Base-by-base conservation (phyloP, 1,284 basidiomycete genomes). In the Austroboletus olivaceoglutinosus region DNA sequence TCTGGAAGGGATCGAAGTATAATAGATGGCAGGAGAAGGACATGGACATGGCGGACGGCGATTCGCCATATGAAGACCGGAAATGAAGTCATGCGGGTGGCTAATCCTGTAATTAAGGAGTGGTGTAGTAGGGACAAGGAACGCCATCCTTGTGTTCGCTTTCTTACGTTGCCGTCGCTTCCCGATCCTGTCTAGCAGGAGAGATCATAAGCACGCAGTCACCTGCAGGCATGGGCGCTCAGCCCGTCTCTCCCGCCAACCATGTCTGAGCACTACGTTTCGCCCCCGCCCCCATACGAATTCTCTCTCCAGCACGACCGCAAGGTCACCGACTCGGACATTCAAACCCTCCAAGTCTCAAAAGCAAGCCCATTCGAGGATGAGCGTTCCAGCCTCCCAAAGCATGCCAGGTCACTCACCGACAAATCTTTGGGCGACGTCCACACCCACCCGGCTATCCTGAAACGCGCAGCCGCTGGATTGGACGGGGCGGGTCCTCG, bases 1-100 rank as follows among this genome's bases (percentile, higher is more conserved):
- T 67, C 67, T 90, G 56, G 90, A 93, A 70, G 86, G 82, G 13
- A 89, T 91, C 51, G 89, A 90, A 67, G 76, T 91, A 15, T 90
- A 72, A 64, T 18, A 25, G 25, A 9, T 25, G 25, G 25, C 25
- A 25, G 25, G 25, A 25, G 6, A 25, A 25, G 25, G 25, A 25
- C 25, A 25, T 25, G 12, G 5, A 31, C 30, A 27, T 53, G 39
- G 10, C 7, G 18, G 11, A 15, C 38, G 61, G 56, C 16, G 50
- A 56, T 61, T 58, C 44, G 45, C 53, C 16, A 8, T 29, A 19
- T 23, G 36, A 43, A 19, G 36, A 42, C 52, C 55, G 60, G 56
- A 50, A 30, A 59, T 60, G 47, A 46, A 7, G 19, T 9, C 8
- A 7, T 22, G 37, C 19, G 37, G 21, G 18, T 38, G 37, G 19